These are phyloP conservation scores for Tetrahymena borealis DNA, from an alignment of 73 alveolate species.

Conservation along the genomic window DNA sequence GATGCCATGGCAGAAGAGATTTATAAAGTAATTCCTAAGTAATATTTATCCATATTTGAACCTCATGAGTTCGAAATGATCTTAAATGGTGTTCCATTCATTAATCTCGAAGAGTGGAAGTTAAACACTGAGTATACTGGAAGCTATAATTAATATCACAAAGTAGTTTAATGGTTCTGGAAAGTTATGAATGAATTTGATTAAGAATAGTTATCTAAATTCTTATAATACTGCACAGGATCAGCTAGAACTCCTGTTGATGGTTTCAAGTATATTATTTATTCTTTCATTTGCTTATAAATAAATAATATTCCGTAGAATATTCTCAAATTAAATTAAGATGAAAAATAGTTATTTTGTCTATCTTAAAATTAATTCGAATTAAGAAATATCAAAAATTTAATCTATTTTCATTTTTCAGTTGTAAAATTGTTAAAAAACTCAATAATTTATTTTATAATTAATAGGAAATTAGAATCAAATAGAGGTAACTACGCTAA, in stretches of 20 bases:
- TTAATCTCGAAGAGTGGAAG: constrained; percentile 91
- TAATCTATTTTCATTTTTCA: too few relatives aligned
- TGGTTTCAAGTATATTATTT: constrained; percentile 63
- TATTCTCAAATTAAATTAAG: background rate
- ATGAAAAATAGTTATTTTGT: background rate
- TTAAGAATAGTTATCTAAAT: constrained; percentile 70
- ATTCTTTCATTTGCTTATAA: constrained; percentile 41
- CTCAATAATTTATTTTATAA: background rate
- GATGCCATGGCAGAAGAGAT: constrained; percentile 50
- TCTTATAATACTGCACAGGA: constrained; percentile 90
- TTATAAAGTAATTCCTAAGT: constrained; percentile 54
- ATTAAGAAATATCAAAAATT: background rate
- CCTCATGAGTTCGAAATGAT: constrained; percentile 62
- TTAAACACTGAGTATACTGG: constrained; percentile 79
- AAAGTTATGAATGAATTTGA: constrained; percentile 50
- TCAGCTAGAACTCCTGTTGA: constrained; percentile 87
- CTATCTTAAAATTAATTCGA: background rate
- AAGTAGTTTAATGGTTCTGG: constrained; percentile 94
- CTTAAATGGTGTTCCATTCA: constrained; percentile 64
- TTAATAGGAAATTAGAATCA: constrained; percentile 41
- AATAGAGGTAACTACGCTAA: constrained; percentile 78
- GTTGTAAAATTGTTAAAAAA: background rate
- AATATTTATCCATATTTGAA: constrained; percentile 38
- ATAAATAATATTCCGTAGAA: background rate
- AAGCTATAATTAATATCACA: constrained; percentile 47